Evolutionary conservation across 805 yeast genomes (phyloP), one percentile per base, ranked within the genome.

Genomic region (Suhomyces sp.): DNA sequence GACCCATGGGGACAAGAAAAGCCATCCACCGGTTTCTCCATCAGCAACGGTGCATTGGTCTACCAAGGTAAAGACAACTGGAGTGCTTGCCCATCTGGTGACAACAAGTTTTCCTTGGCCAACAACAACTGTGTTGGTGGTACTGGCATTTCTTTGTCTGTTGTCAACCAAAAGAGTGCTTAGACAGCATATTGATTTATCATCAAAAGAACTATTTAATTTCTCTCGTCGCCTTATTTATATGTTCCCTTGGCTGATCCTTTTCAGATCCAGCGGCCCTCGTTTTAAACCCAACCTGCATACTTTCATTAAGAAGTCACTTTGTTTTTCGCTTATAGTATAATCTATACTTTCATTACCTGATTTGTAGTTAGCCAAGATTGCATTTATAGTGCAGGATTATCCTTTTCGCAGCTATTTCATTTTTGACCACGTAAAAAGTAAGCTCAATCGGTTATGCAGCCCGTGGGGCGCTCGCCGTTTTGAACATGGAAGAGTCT

Each of bases 21-120:
- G 17, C 69, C 77, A 46, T 64, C 77, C 31, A 54, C 69, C 17
- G 74, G 78, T 3, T 80, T 76, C 60, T 58, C 77, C 24, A 67
- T 80, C 57, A 27, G 59, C 6, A 62, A 68, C 45, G 78, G 75
- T 36, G 57, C 68, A 60, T 69, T 80, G 62, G 57, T 59, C 4
- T 73, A 65, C 61, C 54, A 68, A 36, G 73, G 71, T 45, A 57
- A 66, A 29, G 57, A 63, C 26, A 69, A 60, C 40, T 79, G 77
- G 68, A 62, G 65, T 36, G 79, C 79, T 35, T 71, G 76, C 52
- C 73, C 76, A 36, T 57, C 68, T 35, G 68, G 66, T 13, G 57
- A 53, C 19, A 58, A 64, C 60, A 55, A 52, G 23, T 64, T 38
- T 55, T 63, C 65, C 4, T 67, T 69, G 57, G 55, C 69, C 44